Conservation (phyloP, 495 filamentous ascomycete genomes). For the Penicillium silybi region DNA sequence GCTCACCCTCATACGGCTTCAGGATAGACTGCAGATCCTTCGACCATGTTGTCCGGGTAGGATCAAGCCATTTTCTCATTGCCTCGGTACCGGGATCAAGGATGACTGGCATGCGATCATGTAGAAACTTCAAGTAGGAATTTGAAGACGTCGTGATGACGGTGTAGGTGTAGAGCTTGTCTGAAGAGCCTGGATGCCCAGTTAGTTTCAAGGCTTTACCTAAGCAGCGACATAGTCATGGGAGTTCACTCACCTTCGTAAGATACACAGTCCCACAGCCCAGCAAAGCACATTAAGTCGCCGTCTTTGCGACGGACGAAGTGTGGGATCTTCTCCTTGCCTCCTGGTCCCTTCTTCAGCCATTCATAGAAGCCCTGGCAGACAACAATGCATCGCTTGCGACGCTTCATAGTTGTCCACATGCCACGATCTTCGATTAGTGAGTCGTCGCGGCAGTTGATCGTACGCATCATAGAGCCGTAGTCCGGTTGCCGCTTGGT, state of each 20-base stretch:
- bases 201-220: neutral
- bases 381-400: conserved; percentile 80
- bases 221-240: neutral
- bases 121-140: conserved; percentile 73
- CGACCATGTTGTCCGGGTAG: conserved; percentile 65
- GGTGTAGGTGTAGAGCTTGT: conserved; percentile 79
- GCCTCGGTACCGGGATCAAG: conserved; percentile 69
- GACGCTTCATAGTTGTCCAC: conserved; percentile 88
- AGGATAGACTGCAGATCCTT: conserved; percentile 72
- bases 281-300: conserved; percentile 81
- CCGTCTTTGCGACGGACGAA: conserved; percentile 79
- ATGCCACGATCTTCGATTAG: conserved; percentile 70
- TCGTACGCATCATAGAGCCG: conserved; percentile 72
- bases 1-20: conserved; percentile 70
- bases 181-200: conserved; percentile 41
- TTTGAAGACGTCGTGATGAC: conserved; percentile 88
- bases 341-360: conserved; percentile 70
- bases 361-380: conserved; percentile 97
- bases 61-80: conserved; percentile 79
- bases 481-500: conserved; percentile 79
- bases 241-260: conserved; percentile 58
- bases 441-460: conserved; percentile 94
- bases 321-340: conserved; percentile 78
- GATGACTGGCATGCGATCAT: conserved; percentile 95
- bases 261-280: conserved; percentile 83